Evolutionary conservation across 2,329 filamentous ascomycete species (phyloP).

Genomic region (Aspergillus phoenicis): DNA sequence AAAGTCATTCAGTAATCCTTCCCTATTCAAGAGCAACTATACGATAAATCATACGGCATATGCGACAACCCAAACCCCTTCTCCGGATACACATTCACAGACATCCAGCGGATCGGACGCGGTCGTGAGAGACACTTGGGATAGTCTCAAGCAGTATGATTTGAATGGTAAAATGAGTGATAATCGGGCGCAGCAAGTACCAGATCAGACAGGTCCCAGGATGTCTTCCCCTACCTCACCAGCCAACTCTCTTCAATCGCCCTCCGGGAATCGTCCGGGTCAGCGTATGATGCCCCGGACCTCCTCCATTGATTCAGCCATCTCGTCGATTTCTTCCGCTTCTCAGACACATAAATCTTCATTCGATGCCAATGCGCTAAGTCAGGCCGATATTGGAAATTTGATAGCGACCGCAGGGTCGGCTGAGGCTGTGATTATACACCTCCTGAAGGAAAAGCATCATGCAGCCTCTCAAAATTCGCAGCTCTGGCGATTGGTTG

Average conservation of each 20-base stretch:
- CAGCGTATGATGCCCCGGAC: constrained; percentile 63
- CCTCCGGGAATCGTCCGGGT: constrained; percentile 32
- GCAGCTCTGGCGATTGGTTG: constrained; percentile 91
- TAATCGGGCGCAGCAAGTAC: constrained; percentile 29
- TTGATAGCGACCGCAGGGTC: constrained; percentile 85
- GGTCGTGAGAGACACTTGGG: constrained; percentile 16
- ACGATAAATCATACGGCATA: constrained; percentile 29
- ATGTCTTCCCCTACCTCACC: constrained; percentile 34
- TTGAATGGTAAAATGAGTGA: constrained; percentile 25
- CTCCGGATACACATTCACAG: constrained; percentile 25
- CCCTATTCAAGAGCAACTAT: constrained; percentile 26
- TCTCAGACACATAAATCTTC: constrained; percentile 62
- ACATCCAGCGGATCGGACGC: constrained; percentile 20
- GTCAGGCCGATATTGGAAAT: constrained; percentile 72
- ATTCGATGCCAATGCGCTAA: constrained; percentile 59
- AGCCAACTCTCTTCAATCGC: constrained; percentile 34
- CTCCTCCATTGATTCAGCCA: constrained; percentile 90
- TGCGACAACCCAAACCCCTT: constrained; percentile 34
- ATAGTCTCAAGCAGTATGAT: constrained; percentile 27
- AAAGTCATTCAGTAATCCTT: constrained; percentile 26
- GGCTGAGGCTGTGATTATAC: constrained; percentile 83
- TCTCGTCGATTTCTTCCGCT: constrained; percentile 70
- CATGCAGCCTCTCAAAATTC: constrained; percentile 85
- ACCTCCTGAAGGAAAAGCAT: constrained; percentile 88
- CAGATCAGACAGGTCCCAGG: constrained; percentile 31